Percentiles rank a stretch among this genome's conserved stretches.
These are phyloP conservation scores for Boletus vinaceobasis DNA, from an alignment of 768 basidiomycete species.

Conservation along the genomic window DNA sequence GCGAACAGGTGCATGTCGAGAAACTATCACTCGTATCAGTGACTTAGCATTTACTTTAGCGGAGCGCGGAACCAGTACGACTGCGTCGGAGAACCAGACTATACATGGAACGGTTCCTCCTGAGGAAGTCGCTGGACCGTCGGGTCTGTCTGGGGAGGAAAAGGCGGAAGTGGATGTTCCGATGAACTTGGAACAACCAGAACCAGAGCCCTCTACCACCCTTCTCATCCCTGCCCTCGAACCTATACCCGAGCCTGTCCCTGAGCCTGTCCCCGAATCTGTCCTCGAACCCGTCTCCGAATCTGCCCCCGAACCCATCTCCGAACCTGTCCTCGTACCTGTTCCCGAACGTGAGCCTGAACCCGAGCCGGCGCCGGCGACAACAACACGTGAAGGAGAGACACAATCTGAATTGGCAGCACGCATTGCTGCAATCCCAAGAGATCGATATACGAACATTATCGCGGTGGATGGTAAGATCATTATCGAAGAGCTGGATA, in stretches of 20 bases:
- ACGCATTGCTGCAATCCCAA: constrained; percentile 26
- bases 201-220: background rate
- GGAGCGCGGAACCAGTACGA: constrained; percentile 43
- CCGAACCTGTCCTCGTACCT: background rate
- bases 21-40: background rate
- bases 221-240: background rate
- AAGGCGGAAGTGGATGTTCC: constrained; percentile 13
- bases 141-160: constrained; percentile 19
- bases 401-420: constrained; percentile 21
- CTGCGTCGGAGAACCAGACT: constrained; percentile 45
- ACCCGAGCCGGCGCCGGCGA: background rate
- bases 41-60: background rate
- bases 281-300: background rate
- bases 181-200: constrained; percentile 15
- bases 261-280: background rate
- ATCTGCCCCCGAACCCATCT: background rate
- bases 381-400: constrained; percentile 5
- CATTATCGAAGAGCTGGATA: constrained; percentile 70
- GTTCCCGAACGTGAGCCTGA: background rate
- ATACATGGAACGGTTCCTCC: constrained; percentile 23
- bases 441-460: constrained; percentile 30
- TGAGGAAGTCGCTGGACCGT: constrained; percentile 27
- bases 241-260: background rate
- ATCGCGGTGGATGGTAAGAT: constrained; percentile 45
- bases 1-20: constrained; percentile 39